Percentiles rank a stretch among this genome's conserved stretches.
Evolutionary conservation across 805 yeast genomes (phyloP).

Genomic region (Cyberlindnera meyerae): DNA sequence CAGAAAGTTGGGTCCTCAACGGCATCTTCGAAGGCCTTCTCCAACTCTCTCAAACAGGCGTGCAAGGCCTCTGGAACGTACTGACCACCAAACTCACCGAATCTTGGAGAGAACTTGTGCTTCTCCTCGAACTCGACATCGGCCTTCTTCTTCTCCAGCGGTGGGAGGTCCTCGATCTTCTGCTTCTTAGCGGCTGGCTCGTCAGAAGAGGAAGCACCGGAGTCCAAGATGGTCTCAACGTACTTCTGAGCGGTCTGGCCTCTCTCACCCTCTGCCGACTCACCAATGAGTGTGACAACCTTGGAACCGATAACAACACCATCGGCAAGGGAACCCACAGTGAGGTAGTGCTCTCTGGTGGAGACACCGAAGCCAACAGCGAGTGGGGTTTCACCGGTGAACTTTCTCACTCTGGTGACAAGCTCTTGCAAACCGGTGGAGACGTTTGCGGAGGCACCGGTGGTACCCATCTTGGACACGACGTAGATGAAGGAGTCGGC

Average conservation of each 20-base stretch:
- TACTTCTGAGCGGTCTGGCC: conserved; percentile 60
- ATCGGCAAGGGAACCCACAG: conserved; percentile 78
- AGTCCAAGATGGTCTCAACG: conserved; percentile 61
- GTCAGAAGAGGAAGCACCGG: not conserved
- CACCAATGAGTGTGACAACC: conserved; percentile 65
- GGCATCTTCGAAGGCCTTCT: conserved; percentile 80
- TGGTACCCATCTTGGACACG: conserved; percentile 96
- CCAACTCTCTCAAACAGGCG: conserved; percentile 85
- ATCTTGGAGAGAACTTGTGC: conserved; percentile 69
- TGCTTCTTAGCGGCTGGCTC: conserved; percentile 5
- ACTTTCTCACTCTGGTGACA: conserved; percentile 68
- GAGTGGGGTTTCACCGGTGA: conserved; percentile 72
- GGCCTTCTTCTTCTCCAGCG: conserved; percentile 22
- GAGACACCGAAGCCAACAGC: conserved; percentile 98
- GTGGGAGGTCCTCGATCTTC: conserved; percentile 30
- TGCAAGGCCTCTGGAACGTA: conserved; percentile 96
- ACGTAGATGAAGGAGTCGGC: conserved; percentile 97
- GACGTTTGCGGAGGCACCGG: conserved; percentile 78
- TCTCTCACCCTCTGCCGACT: conserved; percentile 55
- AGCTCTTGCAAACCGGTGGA: conserved; percentile 59
- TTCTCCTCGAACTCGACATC: conserved; percentile 43
- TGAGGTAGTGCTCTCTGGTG: conserved; percentile 81
- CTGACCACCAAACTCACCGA: conserved; percentile 98
- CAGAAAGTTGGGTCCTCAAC: conserved; percentile 88
- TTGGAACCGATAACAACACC: conserved; percentile 97